These are phyloP conservation scores for Glycine latifolia DNA, from an alignment of 306 rosid species.

Conservation along the genomic window DNA sequence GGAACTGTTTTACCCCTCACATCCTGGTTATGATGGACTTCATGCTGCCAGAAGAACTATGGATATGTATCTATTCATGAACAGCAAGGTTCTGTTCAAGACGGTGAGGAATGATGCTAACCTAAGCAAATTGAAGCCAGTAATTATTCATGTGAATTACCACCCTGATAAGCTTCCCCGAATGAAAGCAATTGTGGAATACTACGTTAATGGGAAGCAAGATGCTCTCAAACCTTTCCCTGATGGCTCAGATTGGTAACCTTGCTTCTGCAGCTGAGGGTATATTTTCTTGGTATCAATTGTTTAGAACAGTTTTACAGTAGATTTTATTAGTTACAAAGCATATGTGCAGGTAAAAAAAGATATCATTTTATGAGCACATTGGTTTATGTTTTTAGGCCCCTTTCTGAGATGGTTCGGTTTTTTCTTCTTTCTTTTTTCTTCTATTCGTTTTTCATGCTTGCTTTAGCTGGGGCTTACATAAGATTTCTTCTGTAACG, in stretches of 20 bases:
- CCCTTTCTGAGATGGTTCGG: constrained; percentile 41
- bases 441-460: neutral
- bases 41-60: constrained; percentile 86
- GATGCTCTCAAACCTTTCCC: constrained; percentile 87
- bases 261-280: constrained; percentile 28
- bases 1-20: constrained; percentile 87
- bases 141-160: constrained; percentile 84
- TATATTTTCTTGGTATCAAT: constrained; percentile 15
- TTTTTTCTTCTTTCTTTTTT: too few relatives aligned
- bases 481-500: constrained; percentile 45
- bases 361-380: constrained; percentile 42
- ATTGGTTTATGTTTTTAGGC: constrained; percentile 33
- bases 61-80: constrained; percentile 91
- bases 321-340: constrained; percentile 39
- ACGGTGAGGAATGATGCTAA: constrained; percentile 73
- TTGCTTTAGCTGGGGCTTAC: constrained; percentile 30
- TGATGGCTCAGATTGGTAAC: constrained; percentile 75
- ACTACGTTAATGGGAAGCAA: constrained; percentile 69
- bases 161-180: constrained; percentile 85
- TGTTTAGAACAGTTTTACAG: constrained; percentile 36
- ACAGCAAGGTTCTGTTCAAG: constrained; percentile 90
- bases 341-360: constrained; percentile 28
- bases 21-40: constrained; percentile 81
- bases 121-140: constrained; percentile 78
- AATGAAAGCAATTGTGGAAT: constrained; percentile 87